Evolutionary conservation across 345 rosid species (phyloP).

Genomic region (Linum trigynum): DNA sequence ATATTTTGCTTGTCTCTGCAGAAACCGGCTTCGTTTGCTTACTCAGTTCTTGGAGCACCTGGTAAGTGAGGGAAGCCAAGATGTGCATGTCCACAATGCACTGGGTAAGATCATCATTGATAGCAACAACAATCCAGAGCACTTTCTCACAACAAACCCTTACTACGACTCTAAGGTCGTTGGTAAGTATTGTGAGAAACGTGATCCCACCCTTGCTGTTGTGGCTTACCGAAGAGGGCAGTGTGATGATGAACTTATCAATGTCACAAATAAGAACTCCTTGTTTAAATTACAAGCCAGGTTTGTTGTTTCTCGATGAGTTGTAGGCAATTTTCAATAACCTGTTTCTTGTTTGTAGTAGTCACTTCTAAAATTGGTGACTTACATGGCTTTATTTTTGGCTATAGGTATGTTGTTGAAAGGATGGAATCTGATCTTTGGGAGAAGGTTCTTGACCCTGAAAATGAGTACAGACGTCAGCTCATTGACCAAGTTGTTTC

Average conservation of each 20-base stretch:
- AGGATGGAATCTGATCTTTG: slow-evolving; percentile 98
- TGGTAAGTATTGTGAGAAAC: slow-evolving; percentile 99
- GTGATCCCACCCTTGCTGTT: slow-evolving; percentile 97
- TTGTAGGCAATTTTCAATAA: not conserved
- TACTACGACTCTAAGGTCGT: slow-evolving; percentile 95
- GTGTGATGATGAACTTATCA: slow-evolving; percentile 93
- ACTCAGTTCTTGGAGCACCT: slow-evolving; percentile 99
- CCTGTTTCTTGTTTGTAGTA: slow-evolving; percentile 6
- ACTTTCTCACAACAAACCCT: slow-evolving; percentile 95
- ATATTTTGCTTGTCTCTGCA: slow-evolving; percentile 28
- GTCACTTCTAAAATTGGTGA: slow-evolving; percentile 12
- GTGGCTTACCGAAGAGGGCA: slow-evolving; percentile 97
- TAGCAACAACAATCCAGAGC: slow-evolving; percentile 98
- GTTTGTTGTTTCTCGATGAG: slow-evolving; percentile 29
- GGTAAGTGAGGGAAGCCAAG: slow-evolving; percentile 99
- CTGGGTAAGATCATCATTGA: slow-evolving; percentile 98
- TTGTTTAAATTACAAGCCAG: slow-evolving; percentile 96
- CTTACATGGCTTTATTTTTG: slow-evolving; percentile 18
- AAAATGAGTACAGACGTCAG: slow-evolving; percentile 77
- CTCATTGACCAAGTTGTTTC: slow-evolving; percentile 97
- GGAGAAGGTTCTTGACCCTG: slow-evolving; percentile 92
- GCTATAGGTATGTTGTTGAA: slow-evolving; percentile 87
- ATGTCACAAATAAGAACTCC: slow-evolving; percentile 94
- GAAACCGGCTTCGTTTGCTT: slow-evolving; percentile 97
- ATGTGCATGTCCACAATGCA: slow-evolving; percentile 97